Evolutionary conservation across 2,329 filamentous ascomycete genomes (phyloP).

Genomic region (Fusarium tricinctum): DNA sequence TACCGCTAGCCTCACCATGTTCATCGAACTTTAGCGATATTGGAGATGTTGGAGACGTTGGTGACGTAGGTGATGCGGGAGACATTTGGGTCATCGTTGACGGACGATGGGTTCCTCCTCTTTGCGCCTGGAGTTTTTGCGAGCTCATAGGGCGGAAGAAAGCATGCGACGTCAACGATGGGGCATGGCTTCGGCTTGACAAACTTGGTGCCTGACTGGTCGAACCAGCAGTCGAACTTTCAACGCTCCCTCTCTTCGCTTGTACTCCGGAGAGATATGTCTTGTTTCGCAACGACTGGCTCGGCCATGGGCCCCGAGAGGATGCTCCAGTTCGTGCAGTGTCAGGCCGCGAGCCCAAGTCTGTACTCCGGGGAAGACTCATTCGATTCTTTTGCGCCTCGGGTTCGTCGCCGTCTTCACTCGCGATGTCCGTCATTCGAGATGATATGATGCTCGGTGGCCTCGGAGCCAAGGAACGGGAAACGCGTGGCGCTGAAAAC

Average conservation of each 20-base stretch:
- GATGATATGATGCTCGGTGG: slow-evolving; percentile 78
- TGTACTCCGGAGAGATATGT: slow-evolving; percentile 59
- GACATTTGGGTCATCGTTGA: slow-evolving; percentile 57
- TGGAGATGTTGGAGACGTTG: slow-evolving; percentile 32
- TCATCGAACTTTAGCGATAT: slow-evolving; percentile 54
- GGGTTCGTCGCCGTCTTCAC: slow-evolving; percentile 66
- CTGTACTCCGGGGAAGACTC: slow-evolving; percentile 57
- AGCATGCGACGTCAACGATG: slow-evolving; percentile 87
- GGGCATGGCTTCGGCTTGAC: slow-evolving; percentile 87
- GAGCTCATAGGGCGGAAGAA: slow-evolving; percentile 99
- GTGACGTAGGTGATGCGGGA: slow-evolving; percentile 37
- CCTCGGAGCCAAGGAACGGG: slow-evolving; percentile 60
- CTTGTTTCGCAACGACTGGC: slow-evolving; percentile 68
- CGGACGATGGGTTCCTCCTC: slow-evolving; percentile 69
- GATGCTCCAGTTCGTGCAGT: slow-evolving; percentile 66
- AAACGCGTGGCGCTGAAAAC: slow-evolving; percentile 58
- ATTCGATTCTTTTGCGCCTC: slow-evolving; percentile 51
- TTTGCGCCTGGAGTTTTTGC: slow-evolving; percentile 91
- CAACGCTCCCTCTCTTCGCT: slow-evolving; percentile 60
- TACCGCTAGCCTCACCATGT: slow-evolving; percentile 61
- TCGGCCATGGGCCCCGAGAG: slow-evolving; percentile 63
- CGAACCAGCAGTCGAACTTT: slow-evolving; percentile 63
- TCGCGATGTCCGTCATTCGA: slow-evolving; percentile 76
- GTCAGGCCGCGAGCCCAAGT: slow-evolving; percentile 65
- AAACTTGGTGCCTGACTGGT: slow-evolving; percentile 69